These are phyloP conservation scores for Pyrenochaeta sp. DNA, from an alignment of 2,329 filamentous ascomycete species.

Conservation along the genomic window DNA sequence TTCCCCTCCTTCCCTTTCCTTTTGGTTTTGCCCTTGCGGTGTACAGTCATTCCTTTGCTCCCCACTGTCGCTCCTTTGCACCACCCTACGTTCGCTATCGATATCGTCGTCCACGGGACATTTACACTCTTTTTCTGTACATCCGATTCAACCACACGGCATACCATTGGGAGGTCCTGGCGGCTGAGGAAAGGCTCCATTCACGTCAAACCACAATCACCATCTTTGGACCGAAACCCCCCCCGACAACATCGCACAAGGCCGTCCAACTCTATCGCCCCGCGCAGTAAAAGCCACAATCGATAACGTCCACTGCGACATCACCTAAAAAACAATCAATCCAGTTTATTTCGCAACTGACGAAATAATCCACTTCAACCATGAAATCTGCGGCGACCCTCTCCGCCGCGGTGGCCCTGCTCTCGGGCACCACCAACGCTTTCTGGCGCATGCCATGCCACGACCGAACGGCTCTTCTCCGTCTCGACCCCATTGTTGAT, in stretches of 20 bases:
- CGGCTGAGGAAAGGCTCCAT: constrained; percentile 28
- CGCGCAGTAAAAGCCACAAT: constrained; percentile 2
- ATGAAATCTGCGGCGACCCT: constrained; percentile 44
- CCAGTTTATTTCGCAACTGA: constrained; percentile 8
- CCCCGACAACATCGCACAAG: neutral
- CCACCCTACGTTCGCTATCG: constrained; percentile 37
- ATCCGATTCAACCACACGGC: constrained; percentile 22
- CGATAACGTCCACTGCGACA: neutral
- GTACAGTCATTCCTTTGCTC: constrained; percentile 39
- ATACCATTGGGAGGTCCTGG: constrained; percentile 36
- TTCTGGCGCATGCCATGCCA: constrained; percentile 76
- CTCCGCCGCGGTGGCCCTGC: constrained; percentile 38
- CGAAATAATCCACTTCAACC: constrained; percentile 12
- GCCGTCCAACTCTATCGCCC: neutral
- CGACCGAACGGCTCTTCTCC: constrained; percentile 67
- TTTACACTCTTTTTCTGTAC: constrained; percentile 39
- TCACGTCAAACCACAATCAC: constrained; percentile 11
- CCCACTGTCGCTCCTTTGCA: constrained; percentile 32
- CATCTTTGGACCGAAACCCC: constrained; percentile 8
- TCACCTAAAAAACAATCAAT: constrained; percentile 4
- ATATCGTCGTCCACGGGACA: constrained; percentile 24
- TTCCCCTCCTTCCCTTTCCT: constrained; percentile 32
- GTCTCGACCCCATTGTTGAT: constrained; percentile 58
- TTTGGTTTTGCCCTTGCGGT: constrained; percentile 33
- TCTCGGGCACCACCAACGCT: constrained; percentile 62